Base-by-base conservation (phyloP, 2,329 filamentous ascomycete species). In the Colletotrichum australisinense region DNA sequence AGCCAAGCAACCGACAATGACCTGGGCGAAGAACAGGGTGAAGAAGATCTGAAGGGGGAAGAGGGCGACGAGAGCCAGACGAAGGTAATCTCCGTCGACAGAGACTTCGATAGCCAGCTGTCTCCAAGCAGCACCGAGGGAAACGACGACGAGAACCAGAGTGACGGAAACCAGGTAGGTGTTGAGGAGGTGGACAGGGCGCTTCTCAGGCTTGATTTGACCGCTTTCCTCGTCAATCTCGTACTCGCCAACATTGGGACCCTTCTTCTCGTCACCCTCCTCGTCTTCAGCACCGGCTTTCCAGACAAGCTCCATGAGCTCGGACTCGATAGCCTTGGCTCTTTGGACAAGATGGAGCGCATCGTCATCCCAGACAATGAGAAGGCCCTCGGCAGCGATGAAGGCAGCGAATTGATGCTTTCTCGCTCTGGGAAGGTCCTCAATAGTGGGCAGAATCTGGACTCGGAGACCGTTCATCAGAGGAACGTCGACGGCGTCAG, bases 301-400 rank as follows among this genome's bases (percentile, higher is more conserved):
- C 93, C 93, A 95, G 2, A 95, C 92, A 1, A 95, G 85, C 77
- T 93, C 90, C 91, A 95, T 94, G 56, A 96, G 85, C 80, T 95
- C 92, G 3, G 89, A 89, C 81, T 96, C 93, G 73, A 96, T 95
- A 42, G 88, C 87, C 78, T 92, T 91, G 57, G 93, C 94, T 68
- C 93, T 87, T 68, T 89, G 84, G 5, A 95, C 86, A 9, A 96
- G 84, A 78, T 94, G 91, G 69, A 92, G 86, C 0, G 93, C 90
- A 69, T 95, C 93, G 76, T 96, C 94, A 76, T 96, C 94, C 94
- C 94, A 97, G 1, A 96, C 93, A 1, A 96, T 85, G 1, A 97
- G 84, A 5, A 95, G 85, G 5, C 90, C 90, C 74, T 94, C 91
- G 0, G 89, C 90, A 2, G 93, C 91, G 55, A 96, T 88, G 79